Evolutionary conservation across 2,329 filamentous ascomycete species (phyloP), one percentile per base, ranked within the genome.

Genomic region (Aspergillus ochraceus): DNA sequence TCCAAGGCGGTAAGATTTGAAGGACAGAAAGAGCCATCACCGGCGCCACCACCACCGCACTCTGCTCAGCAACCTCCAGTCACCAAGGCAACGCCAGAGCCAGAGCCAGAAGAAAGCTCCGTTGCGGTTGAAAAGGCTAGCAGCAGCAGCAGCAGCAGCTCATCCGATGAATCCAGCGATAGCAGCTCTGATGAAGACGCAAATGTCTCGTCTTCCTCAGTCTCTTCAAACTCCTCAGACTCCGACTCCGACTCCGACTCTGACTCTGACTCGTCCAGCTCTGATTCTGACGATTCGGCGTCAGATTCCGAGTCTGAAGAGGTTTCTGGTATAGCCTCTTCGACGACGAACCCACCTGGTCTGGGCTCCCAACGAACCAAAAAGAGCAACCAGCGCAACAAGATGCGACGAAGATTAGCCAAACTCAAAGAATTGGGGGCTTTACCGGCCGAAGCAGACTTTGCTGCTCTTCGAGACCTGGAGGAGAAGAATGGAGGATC

Each of bases 321-420:
- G 26, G 47, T 59, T 46, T 29, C 61, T 58, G 67, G 59, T 55
- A 11, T 54, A 26, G 67, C 57, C 32, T 49, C 55, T 12, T 57
- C 57, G 20, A 67, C 67, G 39, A 52, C 68, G 32, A 74, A 72
- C 14, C 71, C 80, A 53, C 83, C 84, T 49, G 79, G 80, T 4
- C 55, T 79, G 60, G 87, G 87, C 17, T 79, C 77, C 32, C 64
- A 69, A 22, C 66, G 70, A 19, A 90, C 87, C 0, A 80, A 81
- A 54, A 74, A 75, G 24, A 82, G 86, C 61, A 90, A 90, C 64
- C 68, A 74, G 30, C 80, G 87, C 45, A 80, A 80, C 46, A 81
- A 81, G 58, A 73, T 82, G 55, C 73, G 77, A 45, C 81, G 81
- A 58, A 76, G 77, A 58, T 74, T 89, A 11, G 73, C 75, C 4